Evolutionary conservation across 1,139 yeast genomes (phyloP), one percentile per base, ranked within the genome.

Genomic region (Yamadazyma friedrichii): DNA sequence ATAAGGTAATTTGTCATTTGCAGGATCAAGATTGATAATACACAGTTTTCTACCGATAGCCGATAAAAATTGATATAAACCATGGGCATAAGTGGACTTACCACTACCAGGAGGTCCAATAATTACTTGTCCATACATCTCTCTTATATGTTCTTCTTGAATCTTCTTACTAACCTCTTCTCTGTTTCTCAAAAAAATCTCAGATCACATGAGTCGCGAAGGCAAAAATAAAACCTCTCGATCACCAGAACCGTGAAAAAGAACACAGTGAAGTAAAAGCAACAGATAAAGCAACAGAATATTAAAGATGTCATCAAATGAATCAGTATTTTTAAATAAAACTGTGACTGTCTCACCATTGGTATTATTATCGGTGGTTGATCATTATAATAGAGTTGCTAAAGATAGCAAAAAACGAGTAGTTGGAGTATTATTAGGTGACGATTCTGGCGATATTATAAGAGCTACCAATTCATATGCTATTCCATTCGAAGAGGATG

Each of bases 41-140:
- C 87, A 74, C 43, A 88, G 82, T 52, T 88, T 86, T 43, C 99
- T 71, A 6, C 99, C 99, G 36, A 94, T 88, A 1, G 98, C 96
- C 44, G 86, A 83, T 53, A 91, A 74, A 59, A 94, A 93, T 69
- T 93, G 98, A 52, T 78, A 77, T 82, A 93, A 80, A 22, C 98
- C 98, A 59, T 82, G 73, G 58, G 98, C 89, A 59, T 88, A 94
- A 0, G 98, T 94, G 0, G 97, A 88, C 58, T 94, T 94, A 1
- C 99, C 99, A 0, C 96, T 78, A 2, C 98, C 99, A 0, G 99
- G 98, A 0, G 98, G 98, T 0, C 99, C 99, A 29, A 94, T 88
- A 11, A 93, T 93, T 15, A 93, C 79, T 62, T 93, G 97, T 2
- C 95, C 97, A 61, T 88, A 91, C 69, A 72, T 71, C 10, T 12